phyloP scores from a whole-genome alignment of 2,329 filamentous ascomycete genomes.

The Fusarium tanahbumbuense region DNA sequence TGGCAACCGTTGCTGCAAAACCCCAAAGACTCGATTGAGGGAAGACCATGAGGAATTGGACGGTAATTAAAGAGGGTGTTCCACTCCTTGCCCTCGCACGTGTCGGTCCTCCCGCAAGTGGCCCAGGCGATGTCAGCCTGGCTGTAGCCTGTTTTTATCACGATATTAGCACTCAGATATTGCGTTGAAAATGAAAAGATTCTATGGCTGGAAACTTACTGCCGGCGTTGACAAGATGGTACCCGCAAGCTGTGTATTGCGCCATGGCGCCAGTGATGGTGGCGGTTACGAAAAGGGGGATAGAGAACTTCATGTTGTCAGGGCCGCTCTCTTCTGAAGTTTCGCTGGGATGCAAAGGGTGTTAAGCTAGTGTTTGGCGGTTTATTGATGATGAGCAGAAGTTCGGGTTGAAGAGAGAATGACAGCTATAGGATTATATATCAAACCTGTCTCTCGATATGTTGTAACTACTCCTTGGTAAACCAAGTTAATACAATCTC shows the following conservation, averaged over 20 bases:
- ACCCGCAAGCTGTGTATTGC: neutral
- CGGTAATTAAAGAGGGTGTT: neutral
- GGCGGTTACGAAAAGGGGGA: neutral
- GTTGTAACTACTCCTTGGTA: too few relatives aligned
- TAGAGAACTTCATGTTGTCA: neutral
- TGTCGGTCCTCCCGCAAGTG: neutral
- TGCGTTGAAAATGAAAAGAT: neutral
- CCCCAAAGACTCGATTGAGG: neutral
- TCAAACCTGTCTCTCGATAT: neutral
- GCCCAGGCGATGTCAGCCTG: slow-evolving; percentile 2
- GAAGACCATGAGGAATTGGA: neutral
- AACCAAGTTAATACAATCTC: too few relatives aligned
- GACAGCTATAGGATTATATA: neutral
- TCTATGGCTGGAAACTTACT: neutral
- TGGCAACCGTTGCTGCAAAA: slow-evolving; percentile 1
- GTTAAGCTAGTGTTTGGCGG: neutral
- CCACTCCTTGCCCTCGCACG: neutral
- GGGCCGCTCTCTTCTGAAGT: neutral
- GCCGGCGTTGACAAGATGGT: neutral
- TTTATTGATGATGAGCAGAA: neutral
- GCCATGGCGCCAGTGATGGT: neutral
- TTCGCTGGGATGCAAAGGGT: neutral
- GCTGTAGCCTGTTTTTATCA: neutral
- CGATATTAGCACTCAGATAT: neutral
- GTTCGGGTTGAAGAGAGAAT: neutral